Evolutionary conservation across 2,329 filamentous ascomycete species (phyloP).

Genomic region (Fusarium secorum): DNA sequence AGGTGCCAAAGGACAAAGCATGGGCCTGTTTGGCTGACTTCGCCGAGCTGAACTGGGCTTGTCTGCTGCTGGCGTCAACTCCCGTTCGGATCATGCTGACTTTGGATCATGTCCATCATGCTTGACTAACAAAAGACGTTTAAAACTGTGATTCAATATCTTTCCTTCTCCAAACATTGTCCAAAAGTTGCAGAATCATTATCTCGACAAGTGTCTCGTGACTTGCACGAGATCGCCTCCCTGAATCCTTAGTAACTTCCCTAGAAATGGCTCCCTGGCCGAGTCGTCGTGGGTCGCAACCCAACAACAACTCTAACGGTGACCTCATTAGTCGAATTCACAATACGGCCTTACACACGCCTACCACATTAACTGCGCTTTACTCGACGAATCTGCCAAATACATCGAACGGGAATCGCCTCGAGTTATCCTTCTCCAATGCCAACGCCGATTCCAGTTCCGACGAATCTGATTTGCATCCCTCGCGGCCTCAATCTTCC

Average conservation of each 20-base stretch:
- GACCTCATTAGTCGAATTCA: slow-evolving; percentile 51
- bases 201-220: slow-evolving; percentile 10
- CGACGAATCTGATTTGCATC: slow-evolving; percentile 53
- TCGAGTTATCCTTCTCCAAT: slow-evolving; percentile 44
- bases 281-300: slow-evolving; percentile 43
- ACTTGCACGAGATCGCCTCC: slow-evolving; percentile 4
- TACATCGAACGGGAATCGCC: slow-evolving; percentile 23
- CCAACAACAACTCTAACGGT: slow-evolving; percentile 38
- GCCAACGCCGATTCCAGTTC: slow-evolving; percentile 53
- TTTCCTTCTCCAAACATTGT: background rate
- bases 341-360: slow-evolving; percentile 46
- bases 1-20: background rate
- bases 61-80: slow-evolving; percentile 7
- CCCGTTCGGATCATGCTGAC: slow-evolving; percentile 12
- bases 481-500: slow-evolving; percentile 35
- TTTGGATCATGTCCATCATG: slow-evolving; percentile 25
- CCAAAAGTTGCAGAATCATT: background rate
- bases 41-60: slow-evolving; percentile 9
- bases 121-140: slow-evolving; percentile 14
- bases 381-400: slow-evolving; percentile 18
- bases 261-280: slow-evolving; percentile 47
- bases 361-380: slow-evolving; percentile 40
- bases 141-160: background rate
- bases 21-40: slow-evolving; percentile 7
- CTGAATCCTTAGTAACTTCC: slow-evolving; percentile 27